phyloP scores from a whole-genome alignment of 176 grass and related monocot species.

The Tuctoria greenei region DNA sequence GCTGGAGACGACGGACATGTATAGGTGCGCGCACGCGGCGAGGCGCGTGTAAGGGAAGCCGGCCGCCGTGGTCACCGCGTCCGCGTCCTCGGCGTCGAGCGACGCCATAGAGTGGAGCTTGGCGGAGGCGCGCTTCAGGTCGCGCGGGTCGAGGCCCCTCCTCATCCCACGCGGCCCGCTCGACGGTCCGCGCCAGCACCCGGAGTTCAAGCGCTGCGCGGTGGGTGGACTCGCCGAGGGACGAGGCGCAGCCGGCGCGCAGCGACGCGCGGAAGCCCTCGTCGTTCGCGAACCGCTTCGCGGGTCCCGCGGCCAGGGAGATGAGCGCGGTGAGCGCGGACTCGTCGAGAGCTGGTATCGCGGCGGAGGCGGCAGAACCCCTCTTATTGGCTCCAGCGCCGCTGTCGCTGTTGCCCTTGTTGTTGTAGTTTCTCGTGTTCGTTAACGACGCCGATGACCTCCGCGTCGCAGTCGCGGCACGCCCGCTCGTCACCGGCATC shows the following conservation, averaged over 20 bases:
- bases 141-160: constrained; percentile 33
- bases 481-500: background rate
- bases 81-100: constrained; percentile 12
- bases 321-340: constrained; percentile 52
- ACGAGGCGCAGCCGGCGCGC: constrained; percentile 37
- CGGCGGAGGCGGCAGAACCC: background rate
- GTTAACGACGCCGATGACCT: constrained; percentile 32
- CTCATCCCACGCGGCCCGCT: constrained; percentile 30
- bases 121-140: constrained; percentile 45
- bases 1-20: constrained; percentile 38
- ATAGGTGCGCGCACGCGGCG: constrained; percentile 47
- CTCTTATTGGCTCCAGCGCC: background rate
- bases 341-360: constrained; percentile 48
- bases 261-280: constrained; percentile 46
- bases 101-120: constrained; percentile 33
- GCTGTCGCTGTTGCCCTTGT: background rate
- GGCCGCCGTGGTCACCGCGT: constrained; percentile 20
- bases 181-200: constrained; percentile 43
- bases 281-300: constrained; percentile 39
- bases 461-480: background rate
- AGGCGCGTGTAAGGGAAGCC: constrained; percentile 27
- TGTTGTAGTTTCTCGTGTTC: constrained; percentile 14
- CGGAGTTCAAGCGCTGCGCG: constrained; percentile 50
- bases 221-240: constrained; percentile 43
- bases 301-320: constrained; percentile 34